phyloP scores from a whole-genome alignment of 2,329 filamentous ascomycete genomes.

The Aspergillus awamori region DNA sequence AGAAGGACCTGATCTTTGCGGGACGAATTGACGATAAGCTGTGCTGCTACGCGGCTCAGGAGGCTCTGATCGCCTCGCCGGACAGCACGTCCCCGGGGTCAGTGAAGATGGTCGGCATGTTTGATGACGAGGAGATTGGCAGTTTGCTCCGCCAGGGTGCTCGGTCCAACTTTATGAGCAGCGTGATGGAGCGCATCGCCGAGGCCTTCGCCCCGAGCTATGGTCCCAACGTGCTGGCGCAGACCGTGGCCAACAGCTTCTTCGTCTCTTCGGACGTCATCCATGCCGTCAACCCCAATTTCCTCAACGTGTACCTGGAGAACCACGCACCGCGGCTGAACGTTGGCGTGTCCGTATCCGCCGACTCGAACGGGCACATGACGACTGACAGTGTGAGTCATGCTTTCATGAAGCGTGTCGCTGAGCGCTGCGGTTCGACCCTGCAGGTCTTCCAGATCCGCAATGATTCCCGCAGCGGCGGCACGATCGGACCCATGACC shows the following conservation, averaged over 20 bases:
- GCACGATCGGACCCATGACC: conserved; percentile 93
- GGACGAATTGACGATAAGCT: conserved; percentile 97
- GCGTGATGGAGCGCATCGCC: conserved; percentile 77
- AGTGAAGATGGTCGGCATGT: conserved; percentile 89
- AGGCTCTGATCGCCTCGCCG: conserved; percentile 74
- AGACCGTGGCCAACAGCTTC: conserved; percentile 90
- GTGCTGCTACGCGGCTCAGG: conserved; percentile 88
- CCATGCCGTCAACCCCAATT: conserved; percentile 94
- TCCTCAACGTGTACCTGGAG: conserved; percentile 77
- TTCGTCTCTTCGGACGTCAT: conserved; percentile 90
- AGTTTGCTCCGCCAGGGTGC: conserved; percentile 89
- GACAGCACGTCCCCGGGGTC: conserved; percentile 57
- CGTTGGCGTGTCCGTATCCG: conserved; percentile 76
- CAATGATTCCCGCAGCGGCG: conserved; percentile 85
- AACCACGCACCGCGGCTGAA: conserved; percentile 88
- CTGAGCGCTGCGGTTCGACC: conserved; percentile 69
- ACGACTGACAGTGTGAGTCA: conserved; percentile 88
- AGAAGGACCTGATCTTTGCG: conserved; percentile 92
- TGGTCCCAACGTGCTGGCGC: conserved; percentile 64
- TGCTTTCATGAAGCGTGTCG: conserved; percentile 76
- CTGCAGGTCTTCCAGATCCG: conserved; percentile 93
- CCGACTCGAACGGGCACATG: conserved; percentile 92
- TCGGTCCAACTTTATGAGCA: conserved; percentile 81
- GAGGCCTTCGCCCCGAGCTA: conserved; percentile 59
- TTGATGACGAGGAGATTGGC: conserved; percentile 96